A percentile compares a stretch with the other conserved stretches of the same genome.
phyloP scores from a whole-genome alignment of 2,329 filamentous ascomycete species.

The Colletotrichum cereale region DNA sequence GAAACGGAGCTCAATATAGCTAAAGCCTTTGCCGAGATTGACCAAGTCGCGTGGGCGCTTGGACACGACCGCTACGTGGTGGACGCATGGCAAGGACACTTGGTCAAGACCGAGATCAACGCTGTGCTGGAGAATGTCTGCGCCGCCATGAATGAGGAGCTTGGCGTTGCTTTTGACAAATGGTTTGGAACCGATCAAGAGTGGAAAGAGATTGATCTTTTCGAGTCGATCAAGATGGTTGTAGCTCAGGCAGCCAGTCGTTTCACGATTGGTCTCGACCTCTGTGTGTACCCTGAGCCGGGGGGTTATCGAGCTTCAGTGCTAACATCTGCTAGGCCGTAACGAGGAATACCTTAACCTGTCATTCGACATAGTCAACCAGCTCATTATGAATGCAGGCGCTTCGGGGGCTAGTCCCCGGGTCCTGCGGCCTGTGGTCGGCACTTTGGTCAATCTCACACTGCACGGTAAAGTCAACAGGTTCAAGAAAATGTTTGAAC shows the following conservation, averaged over 20 bases:
- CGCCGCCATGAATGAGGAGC: conserved; percentile 51
- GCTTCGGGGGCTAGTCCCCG: conserved; percentile 48
- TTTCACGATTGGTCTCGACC: conserved; percentile 49
- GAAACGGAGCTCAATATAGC: conserved; percentile 51
- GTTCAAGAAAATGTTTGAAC: conserved; percentile 46
- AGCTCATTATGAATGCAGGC: conserved; percentile 50
- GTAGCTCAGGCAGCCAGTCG: conserved; percentile 48
- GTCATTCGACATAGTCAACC: conserved; percentile 48
- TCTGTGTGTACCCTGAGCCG: conserved; percentile 44
- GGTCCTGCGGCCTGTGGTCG: conserved; percentile 49
- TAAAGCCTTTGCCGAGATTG: conserved; percentile 54
- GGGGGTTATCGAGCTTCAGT: too few relatives aligned
- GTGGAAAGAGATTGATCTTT: conserved; percentile 52
- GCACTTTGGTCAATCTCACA: conserved; percentile 44
- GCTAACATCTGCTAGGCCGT: conserved; percentile 42
- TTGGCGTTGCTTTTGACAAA: conserved; percentile 50
- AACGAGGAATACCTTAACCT: conserved; percentile 51
- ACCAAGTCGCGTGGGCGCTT: conserved; percentile 53
- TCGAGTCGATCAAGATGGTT: conserved; percentile 45
- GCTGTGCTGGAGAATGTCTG: conserved; percentile 50
- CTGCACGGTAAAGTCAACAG: conserved; percentile 44
- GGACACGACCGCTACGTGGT: conserved; percentile 49
- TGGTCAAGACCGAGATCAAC: conserved; percentile 54
- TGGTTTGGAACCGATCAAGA: conserved; percentile 50
- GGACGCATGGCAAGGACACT: conserved; percentile 52